These are phyloP conservation scores for Cryomyces minteri DNA, from an alignment of 495 filamentous ascomycete genomes.

Conservation along the genomic window DNA sequence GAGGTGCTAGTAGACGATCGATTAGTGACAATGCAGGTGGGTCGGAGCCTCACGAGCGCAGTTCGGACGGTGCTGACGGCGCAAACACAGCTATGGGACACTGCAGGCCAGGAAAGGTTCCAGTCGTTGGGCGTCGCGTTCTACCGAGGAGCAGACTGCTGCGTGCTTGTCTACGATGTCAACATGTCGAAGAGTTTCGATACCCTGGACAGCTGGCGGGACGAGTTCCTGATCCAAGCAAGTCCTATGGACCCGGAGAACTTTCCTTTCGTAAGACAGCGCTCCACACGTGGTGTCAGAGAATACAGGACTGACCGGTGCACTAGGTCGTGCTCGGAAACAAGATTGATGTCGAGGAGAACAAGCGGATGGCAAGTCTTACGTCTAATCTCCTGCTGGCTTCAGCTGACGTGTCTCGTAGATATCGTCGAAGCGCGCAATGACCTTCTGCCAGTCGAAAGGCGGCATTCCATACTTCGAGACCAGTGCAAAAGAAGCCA, in stretches of 20 bases:
- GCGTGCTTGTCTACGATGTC: slow-evolving; percentile 94
- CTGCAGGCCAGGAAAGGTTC: slow-evolving; percentile 92
- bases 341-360: slow-evolving; percentile 98
- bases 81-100: slow-evolving; percentile 81
- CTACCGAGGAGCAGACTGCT: slow-evolving; percentile 97
- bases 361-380: slow-evolving; percentile 62
- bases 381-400: background rate
- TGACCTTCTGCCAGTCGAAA: slow-evolving; percentile 94
- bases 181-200: slow-evolving; percentile 99
- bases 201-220: slow-evolving; percentile 92
- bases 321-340: slow-evolving; percentile 79
- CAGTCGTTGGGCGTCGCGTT: slow-evolving; percentile 96
- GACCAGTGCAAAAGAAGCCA: slow-evolving; percentile 95
- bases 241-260: slow-evolving; percentile 91
- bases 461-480: slow-evolving; percentile 97
- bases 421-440: slow-evolving; percentile 87
- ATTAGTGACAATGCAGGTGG: slow-evolving; percentile 94
- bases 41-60: slow-evolving; percentile 7
- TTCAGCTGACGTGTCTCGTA: slow-evolving; percentile 13
- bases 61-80: slow-evolving; percentile 6
- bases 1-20: slow-evolving; percentile 96
- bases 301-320: slow-evolving; percentile 2
- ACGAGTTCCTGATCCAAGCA: slow-evolving; percentile 96
- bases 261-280: slow-evolving; percentile 79
- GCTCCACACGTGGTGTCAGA: background rate